Evolutionary conservation across 106 monocot genomes (phyloP).

Genomic region (Allium sativum): DNA sequence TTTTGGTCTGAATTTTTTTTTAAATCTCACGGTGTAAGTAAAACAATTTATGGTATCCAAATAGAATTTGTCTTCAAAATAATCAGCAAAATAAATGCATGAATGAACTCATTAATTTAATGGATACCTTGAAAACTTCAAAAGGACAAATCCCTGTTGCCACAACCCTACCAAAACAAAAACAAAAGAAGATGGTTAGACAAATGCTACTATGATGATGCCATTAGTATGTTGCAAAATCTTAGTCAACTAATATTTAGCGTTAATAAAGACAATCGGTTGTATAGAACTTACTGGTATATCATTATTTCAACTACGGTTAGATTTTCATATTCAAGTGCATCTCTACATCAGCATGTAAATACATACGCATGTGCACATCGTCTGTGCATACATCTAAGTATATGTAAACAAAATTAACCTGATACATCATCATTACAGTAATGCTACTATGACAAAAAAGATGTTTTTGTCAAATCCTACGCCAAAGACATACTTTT

Average conservation of each 20-base stretch:
- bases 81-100: neutral
- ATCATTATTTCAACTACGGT: neutral
- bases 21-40: too few relatives aligned
- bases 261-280: neutral
- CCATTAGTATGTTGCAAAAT: neutral
- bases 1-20: too few relatives aligned
- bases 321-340: neutral
- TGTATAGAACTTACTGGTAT: neutral
- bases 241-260: neutral
- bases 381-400: too few relatives aligned
- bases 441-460: too few relatives aligned
- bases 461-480: too few relatives aligned
- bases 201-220: neutral
- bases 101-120: neutral
- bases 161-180: conserved; percentile 80
- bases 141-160: conserved; percentile 47
- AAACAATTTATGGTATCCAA: too few relatives aligned
- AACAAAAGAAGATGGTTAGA: neutral
- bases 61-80: too few relatives aligned
- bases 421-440: too few relatives aligned
- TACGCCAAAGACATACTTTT: too few relatives aligned
- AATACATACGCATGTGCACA: too few relatives aligned
- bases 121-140: conserved; percentile 66
- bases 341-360: too few relatives aligned
- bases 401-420: too few relatives aligned